A percentile compares a stretch with the other conserved stretches of the same genome.
phyloP scores from a whole-genome alignment of 805 yeast genomes.

The Metschnikowia borealis region DNA sequence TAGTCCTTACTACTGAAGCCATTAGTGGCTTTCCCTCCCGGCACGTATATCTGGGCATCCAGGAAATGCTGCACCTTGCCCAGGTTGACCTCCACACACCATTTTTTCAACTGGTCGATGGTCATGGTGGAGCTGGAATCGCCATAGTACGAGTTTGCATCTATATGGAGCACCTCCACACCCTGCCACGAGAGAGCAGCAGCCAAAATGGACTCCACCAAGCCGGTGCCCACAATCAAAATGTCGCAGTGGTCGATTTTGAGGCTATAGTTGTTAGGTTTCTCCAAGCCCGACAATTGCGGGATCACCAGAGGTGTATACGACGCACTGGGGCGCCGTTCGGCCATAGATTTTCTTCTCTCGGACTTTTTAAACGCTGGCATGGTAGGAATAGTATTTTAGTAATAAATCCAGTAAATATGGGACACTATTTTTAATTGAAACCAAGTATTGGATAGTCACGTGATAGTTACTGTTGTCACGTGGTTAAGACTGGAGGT shows the following conservation, averaged over 20 bases:
- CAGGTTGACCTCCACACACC: conserved; percentile 72
- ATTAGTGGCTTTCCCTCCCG: conserved; percentile 49
- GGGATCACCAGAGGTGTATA: conserved; percentile 54
- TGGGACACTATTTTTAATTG: too few species aligned
- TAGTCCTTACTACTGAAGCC: conserved; percentile 64
- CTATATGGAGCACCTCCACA: conserved; percentile 88
- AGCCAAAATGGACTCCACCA: conserved; percentile 82
- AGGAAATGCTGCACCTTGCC: conserved; percentile 43
- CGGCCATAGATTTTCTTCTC: conserved; percentile 64
- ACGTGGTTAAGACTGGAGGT: too few species aligned
- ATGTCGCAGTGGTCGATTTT: conserved; percentile 73
- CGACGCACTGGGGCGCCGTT: conserved; percentile 54
- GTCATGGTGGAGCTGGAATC: conserved; percentile 83
- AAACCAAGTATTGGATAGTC: too few species aligned
- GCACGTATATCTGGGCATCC: conserved; percentile 78
- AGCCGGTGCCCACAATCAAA: conserved; percentile 87
- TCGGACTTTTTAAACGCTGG: conserved; percentile 27
- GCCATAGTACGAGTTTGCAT: conserved; percentile 81
- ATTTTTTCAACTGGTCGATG: conserved; percentile 75
- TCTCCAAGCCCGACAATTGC: conserved; percentile 71
- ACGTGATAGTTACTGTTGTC: too few species aligned
- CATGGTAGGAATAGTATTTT: conserved; percentile 6
- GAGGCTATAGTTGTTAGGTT: conserved; percentile 62
- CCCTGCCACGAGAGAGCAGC: conserved; percentile 98
- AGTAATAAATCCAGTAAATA: background rate